Evolutionary conservation across 805 yeast genomes (phyloP).

Genomic region (fission yeast (Schizosaccharomyces pombe)): DNA sequence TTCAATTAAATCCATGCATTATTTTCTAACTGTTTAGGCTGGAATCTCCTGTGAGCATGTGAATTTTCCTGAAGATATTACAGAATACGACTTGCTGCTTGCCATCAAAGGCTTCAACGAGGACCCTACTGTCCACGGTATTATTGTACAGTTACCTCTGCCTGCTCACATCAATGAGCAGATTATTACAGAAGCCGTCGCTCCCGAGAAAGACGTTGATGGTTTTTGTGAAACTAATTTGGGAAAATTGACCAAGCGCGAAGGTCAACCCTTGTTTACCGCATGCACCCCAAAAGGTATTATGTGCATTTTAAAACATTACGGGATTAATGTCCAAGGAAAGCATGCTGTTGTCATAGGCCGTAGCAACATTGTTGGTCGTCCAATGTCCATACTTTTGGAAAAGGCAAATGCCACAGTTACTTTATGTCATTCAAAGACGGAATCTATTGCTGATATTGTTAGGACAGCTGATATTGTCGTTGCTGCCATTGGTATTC

Average conservation of each 20-base stretch:
- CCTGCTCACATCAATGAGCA: slow-evolving; percentile 65
- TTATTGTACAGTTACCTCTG: slow-evolving; percentile 73
- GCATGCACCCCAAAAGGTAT: slow-evolving; percentile 96
- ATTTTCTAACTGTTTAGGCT: slow-evolving; percentile 18
- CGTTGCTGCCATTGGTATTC: slow-evolving; percentile 75
- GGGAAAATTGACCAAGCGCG: slow-evolving; percentile 73
- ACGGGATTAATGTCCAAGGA: slow-evolving; percentile 48
- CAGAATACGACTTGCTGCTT: slow-evolving; percentile 32
- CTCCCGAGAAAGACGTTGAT: slow-evolving; percentile 71
- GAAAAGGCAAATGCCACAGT: slow-evolving; percentile 64
- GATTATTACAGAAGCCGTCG: slow-evolving; percentile 56
- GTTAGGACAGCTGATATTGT: slow-evolving; percentile 62
- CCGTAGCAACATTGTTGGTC: slow-evolving; percentile 87
- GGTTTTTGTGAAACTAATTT: slow-evolving; percentile 77
- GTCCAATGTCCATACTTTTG: slow-evolving; percentile 69
- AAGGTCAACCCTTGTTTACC: slow-evolving; percentile 57
- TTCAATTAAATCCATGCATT: neutral
- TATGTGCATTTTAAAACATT: slow-evolving; percentile 50
- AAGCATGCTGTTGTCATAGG: slow-evolving; percentile 79
- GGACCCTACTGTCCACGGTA: slow-evolving; percentile 61
- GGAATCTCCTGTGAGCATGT: slow-evolving; percentile 44
- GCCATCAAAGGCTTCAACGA: slow-evolving; percentile 40
- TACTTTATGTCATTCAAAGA: slow-evolving; percentile 58
- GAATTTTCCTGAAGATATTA: slow-evolving; percentile 36
- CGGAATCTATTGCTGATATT: slow-evolving; percentile 33